Evolutionary conservation across 352 stramenopile genomes (phyloP).

Genomic region (Thalassiosira exigua): DNA sequence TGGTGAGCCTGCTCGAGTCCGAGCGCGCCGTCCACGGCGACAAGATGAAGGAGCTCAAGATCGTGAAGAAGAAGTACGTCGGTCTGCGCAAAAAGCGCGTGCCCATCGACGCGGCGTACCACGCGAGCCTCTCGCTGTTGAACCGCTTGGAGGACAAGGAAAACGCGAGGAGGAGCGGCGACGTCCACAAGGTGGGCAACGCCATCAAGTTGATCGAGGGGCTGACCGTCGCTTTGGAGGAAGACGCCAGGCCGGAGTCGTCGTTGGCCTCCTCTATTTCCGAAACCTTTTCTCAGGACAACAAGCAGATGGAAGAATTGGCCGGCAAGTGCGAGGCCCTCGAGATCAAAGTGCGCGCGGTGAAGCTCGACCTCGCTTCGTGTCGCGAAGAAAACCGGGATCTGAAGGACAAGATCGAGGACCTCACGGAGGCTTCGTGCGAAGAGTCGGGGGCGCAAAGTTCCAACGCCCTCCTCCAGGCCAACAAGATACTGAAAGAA

Average conservation of each 20-base stretch:
- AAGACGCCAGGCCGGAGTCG: background rate
- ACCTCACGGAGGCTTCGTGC: background rate
- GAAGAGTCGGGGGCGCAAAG: background rate
- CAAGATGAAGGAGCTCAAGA: slow-evolving; percentile 25
- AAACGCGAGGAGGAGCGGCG: background rate
- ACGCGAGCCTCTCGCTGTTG: slow-evolving; percentile 20
- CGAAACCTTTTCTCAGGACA: slow-evolving; percentile 2
- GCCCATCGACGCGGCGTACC: slow-evolving; percentile 46
- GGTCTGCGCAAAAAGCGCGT: slow-evolving; percentile 43
- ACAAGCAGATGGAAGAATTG: slow-evolving; percentile 20
- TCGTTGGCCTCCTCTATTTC: background rate
- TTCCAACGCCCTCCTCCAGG: slow-evolving; percentile 5
- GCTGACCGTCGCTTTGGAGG: slow-evolving; percentile 1
- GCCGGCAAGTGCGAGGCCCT: slow-evolving; percentile 7
- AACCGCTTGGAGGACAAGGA: slow-evolving; percentile 20
- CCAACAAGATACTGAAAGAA: slow-evolving; percentile 18
- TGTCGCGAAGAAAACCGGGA: background rate
- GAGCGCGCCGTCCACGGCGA: slow-evolving; percentile 21
- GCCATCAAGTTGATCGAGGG: slow-evolving; percentile 5
- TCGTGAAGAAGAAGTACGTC: slow-evolving; percentile 32
- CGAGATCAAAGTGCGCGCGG: slow-evolving; percentile 7
- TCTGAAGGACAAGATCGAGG: slow-evolving; percentile 9
- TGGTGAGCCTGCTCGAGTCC: slow-evolving; percentile 28
- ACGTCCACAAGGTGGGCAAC: slow-evolving; percentile 1
- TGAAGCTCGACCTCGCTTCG: slow-evolving; percentile 20